Conservation (phyloP, 257 asterid genomes). For the Apocynum venetum region DNA sequence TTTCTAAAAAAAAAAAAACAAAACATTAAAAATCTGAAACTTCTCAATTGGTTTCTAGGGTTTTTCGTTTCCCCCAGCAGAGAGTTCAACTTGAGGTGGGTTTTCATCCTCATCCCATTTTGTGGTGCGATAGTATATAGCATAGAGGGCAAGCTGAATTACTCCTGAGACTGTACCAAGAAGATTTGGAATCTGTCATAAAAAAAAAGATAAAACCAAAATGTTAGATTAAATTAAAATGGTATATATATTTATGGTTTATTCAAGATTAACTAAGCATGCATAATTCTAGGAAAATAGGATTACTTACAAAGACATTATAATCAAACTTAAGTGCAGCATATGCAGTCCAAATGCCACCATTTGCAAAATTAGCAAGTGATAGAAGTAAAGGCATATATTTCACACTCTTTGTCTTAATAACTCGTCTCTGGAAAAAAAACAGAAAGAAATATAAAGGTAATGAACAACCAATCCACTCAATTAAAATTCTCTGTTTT, state of each 20-base stretch:
- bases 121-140: no score
- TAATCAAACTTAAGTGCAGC: constrained; percentile 59
- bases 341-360: constrained; percentile 58
- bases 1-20: no score
- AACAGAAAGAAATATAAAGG: neutral
- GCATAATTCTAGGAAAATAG: neutral
- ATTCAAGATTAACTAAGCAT: no score
- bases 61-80: neutral
- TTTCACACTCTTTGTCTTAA: constrained; percentile 70
- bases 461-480: neutral
- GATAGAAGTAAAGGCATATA: constrained; percentile 74
- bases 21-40: no score
- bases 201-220: no score
- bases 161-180: constrained; percentile 42
- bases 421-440: constrained; percentile 46
- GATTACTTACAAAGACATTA: constrained; percentile 43
- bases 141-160: constrained; percentile 26
- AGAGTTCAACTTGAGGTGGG: constrained; percentile 4
- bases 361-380: constrained; percentile 58
- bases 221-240: no score
- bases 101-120: neutral
- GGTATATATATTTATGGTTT: no score
- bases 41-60: neutral
- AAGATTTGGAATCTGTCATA: constrained; percentile 44
- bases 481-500: neutral